Conservation (phyloP, 805 yeast genomes). For the Hanseniaspora lachancei region DNA sequence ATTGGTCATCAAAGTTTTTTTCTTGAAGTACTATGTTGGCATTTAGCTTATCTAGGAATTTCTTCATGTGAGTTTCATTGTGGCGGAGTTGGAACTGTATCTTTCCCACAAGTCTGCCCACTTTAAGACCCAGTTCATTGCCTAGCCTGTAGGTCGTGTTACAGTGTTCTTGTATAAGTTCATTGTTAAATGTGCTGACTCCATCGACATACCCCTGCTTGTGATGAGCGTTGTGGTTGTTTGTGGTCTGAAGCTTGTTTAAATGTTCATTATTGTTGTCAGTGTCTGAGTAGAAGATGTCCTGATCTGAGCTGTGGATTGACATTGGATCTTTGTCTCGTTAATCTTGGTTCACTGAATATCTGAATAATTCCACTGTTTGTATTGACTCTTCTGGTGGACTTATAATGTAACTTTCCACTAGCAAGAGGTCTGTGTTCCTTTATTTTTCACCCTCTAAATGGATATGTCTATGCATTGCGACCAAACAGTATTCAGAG, state of each 20-base stretch:
- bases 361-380: too few species aligned
- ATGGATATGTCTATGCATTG: too few species aligned
- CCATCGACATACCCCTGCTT: conserved; percentile 83
- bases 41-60: conserved; percentile 37
- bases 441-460: too few species aligned
- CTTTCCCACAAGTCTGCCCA: conserved; percentile 52
- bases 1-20: conserved; percentile 40
- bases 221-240: conserved; percentile 46
- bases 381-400: too few species aligned
- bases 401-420: too few species aligned
- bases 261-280: conserved; percentile 12
- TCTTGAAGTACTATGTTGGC: conserved; percentile 46
- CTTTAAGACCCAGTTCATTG: conserved; percentile 48
- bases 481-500: too few species aligned
- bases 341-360: too few species aligned
- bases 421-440: too few species aligned
- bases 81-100: conserved; percentile 28
- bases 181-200: conserved; percentile 51
- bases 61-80: conserved; percentile 17
- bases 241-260: conserved; percentile 20
- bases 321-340: not conserved
- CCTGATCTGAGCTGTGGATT: conserved; percentile 13
- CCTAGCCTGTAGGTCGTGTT: conserved; percentile 71
- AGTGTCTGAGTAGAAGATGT: conserved; percentile 21
- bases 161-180: conserved; percentile 63